phyloP scores from a whole-genome alignment of 305 asterid genomes.

The Andrographis paniculata region DNA sequence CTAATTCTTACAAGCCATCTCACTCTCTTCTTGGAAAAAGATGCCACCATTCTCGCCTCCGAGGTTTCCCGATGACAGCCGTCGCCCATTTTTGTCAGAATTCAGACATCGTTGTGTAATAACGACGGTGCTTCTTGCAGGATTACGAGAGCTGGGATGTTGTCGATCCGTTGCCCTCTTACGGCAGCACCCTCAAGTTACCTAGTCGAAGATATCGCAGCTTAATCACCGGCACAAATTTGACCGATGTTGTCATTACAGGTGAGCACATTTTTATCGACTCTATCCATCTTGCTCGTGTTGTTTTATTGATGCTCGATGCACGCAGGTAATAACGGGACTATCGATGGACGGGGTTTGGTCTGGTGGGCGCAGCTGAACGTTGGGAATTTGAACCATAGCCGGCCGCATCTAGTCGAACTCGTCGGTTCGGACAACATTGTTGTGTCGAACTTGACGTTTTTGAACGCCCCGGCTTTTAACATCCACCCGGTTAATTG shows the following conservation, averaged over 20 bases:
- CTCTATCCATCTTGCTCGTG: neutral
- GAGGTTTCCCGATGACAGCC: conserved; percentile 68
- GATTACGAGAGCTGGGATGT: conserved; percentile 72
- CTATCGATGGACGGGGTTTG: conserved; percentile 90
- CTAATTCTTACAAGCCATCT: conserved; percentile 94
- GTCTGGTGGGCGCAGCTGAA: conserved; percentile 81
- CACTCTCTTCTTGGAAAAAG: conserved; percentile 84
- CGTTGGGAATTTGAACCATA: conserved; percentile 59
- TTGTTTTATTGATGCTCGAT: too few relatives aligned
- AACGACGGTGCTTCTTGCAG: conserved; percentile 27
- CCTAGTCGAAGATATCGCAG: conserved; percentile 84
- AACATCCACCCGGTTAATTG: conserved; percentile 80
- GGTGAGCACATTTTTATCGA: conserved; percentile 22
- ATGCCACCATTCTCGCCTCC: conserved; percentile 80
- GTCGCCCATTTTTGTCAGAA: too few relatives aligned
- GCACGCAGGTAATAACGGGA: conserved; percentile 97
- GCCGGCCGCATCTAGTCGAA: conserved; percentile 87
- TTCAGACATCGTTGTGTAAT: neutral
- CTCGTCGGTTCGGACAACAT: conserved; percentile 51
- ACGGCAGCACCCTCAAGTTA: conserved; percentile 78
- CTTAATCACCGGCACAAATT: conserved; percentile 62
- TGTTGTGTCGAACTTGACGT: conserved; percentile 82
- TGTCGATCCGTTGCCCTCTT: conserved; percentile 82
- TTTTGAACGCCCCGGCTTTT: conserved; percentile 89
- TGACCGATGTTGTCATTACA: conserved; percentile 89